Percentiles rank a stretch among this genome's conserved stretches.
These are phyloP conservation scores for Jasminum sambac DNA, from an alignment of 257 asterid species.

Conservation along the genomic window DNA sequence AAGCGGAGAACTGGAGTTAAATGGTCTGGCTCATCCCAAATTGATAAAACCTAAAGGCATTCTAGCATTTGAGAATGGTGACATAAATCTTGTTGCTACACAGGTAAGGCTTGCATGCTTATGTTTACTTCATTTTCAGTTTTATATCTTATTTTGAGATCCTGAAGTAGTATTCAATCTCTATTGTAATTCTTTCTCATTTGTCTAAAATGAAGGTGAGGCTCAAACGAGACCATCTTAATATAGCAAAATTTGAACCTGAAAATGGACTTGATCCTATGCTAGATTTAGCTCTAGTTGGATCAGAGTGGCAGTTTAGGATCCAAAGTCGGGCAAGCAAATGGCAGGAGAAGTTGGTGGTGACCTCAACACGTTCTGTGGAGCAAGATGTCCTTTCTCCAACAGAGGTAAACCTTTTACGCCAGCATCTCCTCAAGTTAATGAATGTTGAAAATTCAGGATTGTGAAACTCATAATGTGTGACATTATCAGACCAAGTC, in stretches of 20 bases:
- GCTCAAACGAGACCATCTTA: constrained; percentile 92
- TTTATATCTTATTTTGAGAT: constrained; percentile 25
- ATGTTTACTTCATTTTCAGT: constrained; percentile 12
- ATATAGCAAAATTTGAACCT: constrained; percentile 95
- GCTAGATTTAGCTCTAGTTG: constrained; percentile 88
- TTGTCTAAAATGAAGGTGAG: constrained; percentile 62
- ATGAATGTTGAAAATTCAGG: constrained; percentile 11
- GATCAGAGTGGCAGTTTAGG: constrained; percentile 99
- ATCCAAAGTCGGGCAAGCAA: constrained; percentile 97
- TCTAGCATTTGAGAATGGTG: constrained; percentile 89
- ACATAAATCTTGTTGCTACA: constrained; percentile 97
- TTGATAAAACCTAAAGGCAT: constrained; percentile 91
- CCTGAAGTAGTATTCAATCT: constrained; percentile 16
- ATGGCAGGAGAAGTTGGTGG: constrained; percentile 96
- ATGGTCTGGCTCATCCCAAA: constrained; percentile 92
- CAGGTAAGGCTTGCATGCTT: constrained; percentile 51
- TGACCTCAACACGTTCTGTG: constrained; percentile 91
- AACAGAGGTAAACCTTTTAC: constrained; percentile 66
- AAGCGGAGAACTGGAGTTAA: constrained; percentile 94
- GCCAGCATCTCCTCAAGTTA: constrained; percentile 9
- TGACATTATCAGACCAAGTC: neutral
- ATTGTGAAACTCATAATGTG: neutral
- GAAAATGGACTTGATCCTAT: constrained; percentile 94
- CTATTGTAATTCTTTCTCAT: constrained; percentile 9
- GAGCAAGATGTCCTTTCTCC: constrained; percentile 94